Evolutionary conservation across 108 stramenopile genomes (phyloP).

Genomic region (Thalassiosira profunda): DNA sequence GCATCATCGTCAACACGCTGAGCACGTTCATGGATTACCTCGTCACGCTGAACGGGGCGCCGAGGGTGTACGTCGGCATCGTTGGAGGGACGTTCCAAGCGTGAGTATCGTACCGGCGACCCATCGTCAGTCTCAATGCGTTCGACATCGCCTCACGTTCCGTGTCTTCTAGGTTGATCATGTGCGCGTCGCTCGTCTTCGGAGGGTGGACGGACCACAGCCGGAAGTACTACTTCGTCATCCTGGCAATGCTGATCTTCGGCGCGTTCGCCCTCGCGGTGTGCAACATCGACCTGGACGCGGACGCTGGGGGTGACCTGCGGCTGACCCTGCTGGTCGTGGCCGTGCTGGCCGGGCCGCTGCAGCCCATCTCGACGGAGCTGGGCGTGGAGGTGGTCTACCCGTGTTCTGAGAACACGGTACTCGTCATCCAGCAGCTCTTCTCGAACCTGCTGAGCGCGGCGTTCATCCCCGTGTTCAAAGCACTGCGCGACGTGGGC

Average conservation of each 20-base stretch:
- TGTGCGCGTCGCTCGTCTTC: slow-evolving; percentile 90
- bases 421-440: slow-evolving; percentile 93
- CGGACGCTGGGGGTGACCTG: slow-evolving; percentile 72
- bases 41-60: slow-evolving; percentile 85
- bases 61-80: slow-evolving; percentile 79
- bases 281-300: slow-evolving; percentile 85
- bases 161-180: too few relatives aligned
- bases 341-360: slow-evolving; percentile 85
- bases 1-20: slow-evolving; percentile 90
- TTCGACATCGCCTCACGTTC: too few relatives aligned
- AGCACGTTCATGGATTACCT: slow-evolving; percentile 95
- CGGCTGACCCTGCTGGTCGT: slow-evolving; percentile 80
- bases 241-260: slow-evolving; percentile 76
- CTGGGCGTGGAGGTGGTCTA: slow-evolving; percentile 91
- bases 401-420: slow-evolving; percentile 89
- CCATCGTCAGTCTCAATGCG: too few relatives aligned
- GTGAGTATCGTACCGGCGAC: too few relatives aligned
- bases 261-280: slow-evolving; percentile 89
- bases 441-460: slow-evolving; percentile 91
- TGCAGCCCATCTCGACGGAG: slow-evolving; percentile 92
- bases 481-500: slow-evolving; percentile 78
- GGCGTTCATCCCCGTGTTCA: slow-evolving; percentile 88
- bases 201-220: slow-evolving; percentile 83
- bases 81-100: slow-evolving; percentile 90
- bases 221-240: slow-evolving; percentile 89